Evolutionary conservation across 164 flowering plant species (phyloP), one percentile per base, ranked within the genome.

Genomic region (Paratinospora sagittata): DNA sequence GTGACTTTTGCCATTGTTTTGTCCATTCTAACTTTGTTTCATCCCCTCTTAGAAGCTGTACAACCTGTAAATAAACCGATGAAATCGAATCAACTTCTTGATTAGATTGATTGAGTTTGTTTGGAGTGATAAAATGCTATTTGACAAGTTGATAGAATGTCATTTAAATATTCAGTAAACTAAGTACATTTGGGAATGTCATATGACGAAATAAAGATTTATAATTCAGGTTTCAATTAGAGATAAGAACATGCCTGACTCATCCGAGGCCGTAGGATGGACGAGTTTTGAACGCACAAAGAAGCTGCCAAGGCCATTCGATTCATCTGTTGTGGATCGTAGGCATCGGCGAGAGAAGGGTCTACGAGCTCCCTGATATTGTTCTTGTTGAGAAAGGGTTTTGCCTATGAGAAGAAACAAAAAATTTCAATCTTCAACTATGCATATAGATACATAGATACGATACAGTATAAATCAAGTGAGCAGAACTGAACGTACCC

Each of bases 231-330:
- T n/a, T n/a, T n/a, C n/a, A n/a, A n/a, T n/a, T n/a, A n/a, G n/a
- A n/a, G n/a, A n/a, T n/a, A n/a, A n/a, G 34, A 33, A 81, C 80
- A 65, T 88, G 79, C 98, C 89, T 94, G 83, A 63, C 80, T 85
- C 98, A 94, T 94, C 70, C 75, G 78, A 36, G 97, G 98, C 67
- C 97, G 84, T n/a, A 79, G 70, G 34, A 77, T 33, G n/a, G 97
- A 73, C n/a, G 84, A 80, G 12, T 83, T 84, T 47, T 85, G 78
- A 27, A 87, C 72, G 76, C 97, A 95, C 78, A 81, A 45, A n/a
- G 89, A 86, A 75, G 96, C 97, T 37, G 82, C 77, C 71, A 78
- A 58, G 33, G 75, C 76, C 73, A 89, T n/a, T 13, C 78, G 72
- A 47, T 77, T 78, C 85, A 90, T 75, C 80, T 92, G 86, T 27